Evolutionary conservation across 441 rosid species (phyloP), one percentile per base, ranked within the genome.

Genomic region (Brassica hybrid): DNA sequence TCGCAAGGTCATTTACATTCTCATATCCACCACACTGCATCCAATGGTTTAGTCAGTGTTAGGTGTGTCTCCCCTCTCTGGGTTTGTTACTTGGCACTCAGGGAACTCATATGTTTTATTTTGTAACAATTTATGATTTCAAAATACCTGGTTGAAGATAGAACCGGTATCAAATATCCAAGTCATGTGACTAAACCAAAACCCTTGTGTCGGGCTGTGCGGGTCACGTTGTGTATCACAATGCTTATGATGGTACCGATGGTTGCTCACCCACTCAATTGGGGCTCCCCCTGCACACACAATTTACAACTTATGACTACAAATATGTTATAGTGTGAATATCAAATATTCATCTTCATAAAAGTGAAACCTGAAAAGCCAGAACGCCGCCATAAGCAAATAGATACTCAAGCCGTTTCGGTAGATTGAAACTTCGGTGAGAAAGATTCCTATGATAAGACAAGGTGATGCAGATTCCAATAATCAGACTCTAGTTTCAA

Each of bases 21-120:
- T 54, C 60, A 17, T 17, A 19, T 57, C 61, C 61, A 57, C 61
- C 61, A 19, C 61, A 57, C 61, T 56, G 60, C 62, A 19, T 57
- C 6, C 61, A 56, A 56, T 56, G 27, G 9, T 56, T 56, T 18
- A 56, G 13, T 18, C 61, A 18, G 6, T 5, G 25, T 56, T 56
- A 17, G 13, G 25, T 17, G 4, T 6, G 9, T 7, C 13, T 18
- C 25, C 5, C 27, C 61, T 23, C 36, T 32, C 36, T 30, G 34
- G 6, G 34, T 30, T 30, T 30, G 34, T 30, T 30, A 30, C 34
- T 30, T 30, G 27, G 6, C 34, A 5, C 34, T 30, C 34, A 30
- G 48, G 48, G 2, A 41, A 41, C 48, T 41, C 1, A 41, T 41
- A 41, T 9, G 13, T 41, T 45, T 45, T 45, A 0, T 52, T 48